These are phyloP conservation scores for Crocinoboletus sp. DNA, from an alignment of 1,284 basidiomycete species.

Conservation along the genomic window DNA sequence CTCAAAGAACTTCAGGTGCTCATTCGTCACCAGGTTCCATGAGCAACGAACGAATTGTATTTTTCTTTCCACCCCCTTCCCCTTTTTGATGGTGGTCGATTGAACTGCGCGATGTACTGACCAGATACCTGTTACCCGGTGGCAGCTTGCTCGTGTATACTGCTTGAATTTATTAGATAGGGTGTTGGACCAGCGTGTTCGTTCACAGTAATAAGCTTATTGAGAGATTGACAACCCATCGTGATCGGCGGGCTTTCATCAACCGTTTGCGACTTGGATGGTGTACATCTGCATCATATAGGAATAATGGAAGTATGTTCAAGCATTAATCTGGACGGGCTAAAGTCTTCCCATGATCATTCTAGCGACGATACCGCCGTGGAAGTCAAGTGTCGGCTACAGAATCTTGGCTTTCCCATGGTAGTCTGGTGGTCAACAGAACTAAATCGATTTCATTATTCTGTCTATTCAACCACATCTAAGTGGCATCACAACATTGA, in stretches of 20 bases:
- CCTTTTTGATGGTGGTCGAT: neutral
- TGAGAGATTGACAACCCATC: neutral
- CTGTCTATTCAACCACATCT: too few species aligned
- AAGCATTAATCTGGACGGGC: too few species aligned
- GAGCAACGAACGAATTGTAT: neutral
- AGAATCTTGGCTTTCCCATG: neutral
- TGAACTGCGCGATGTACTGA: conserved; percentile 1
- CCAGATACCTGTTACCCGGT: neutral
- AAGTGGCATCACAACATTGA: too few species aligned
- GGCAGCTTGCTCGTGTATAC: neutral
- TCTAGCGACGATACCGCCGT: neutral
- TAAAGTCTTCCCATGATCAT: too few species aligned
- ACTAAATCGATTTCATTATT: too few species aligned
- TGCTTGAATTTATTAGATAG: neutral
- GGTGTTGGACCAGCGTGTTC: neutral
- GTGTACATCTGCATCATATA: too few species aligned
- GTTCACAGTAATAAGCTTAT: neutral
- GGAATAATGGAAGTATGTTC: too few species aligned
- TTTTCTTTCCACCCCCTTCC: neutral
- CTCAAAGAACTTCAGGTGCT: neutral
- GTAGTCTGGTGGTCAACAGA: too few species aligned
- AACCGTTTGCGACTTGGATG: too few species aligned
- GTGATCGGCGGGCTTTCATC: too few species aligned
- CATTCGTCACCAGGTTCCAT: neutral
- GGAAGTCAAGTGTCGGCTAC: neutral